Conservation (phyloP, 73 alveolate species). For the Paramecium bursaria region DNA sequence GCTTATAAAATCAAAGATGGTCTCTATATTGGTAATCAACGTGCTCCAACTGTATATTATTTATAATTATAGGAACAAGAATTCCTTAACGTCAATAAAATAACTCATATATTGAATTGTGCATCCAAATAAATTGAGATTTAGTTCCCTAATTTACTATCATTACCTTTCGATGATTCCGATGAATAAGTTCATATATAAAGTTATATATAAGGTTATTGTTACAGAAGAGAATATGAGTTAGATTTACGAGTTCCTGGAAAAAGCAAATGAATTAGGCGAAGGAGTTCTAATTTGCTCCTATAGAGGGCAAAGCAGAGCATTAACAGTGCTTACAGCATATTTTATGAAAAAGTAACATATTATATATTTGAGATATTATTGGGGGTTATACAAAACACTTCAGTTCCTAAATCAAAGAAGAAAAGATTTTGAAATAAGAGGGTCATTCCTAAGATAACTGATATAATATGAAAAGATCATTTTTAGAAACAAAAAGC, state of each 20-base stretch:
- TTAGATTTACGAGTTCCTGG: not conserved
- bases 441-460: not conserved
- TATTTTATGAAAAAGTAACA: slow-evolving; percentile 46
- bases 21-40: slow-evolving; percentile 35
- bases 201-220: not conserved
- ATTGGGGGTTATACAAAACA: not conserved
- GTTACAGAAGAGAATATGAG: not conserved
- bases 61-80: not conserved
- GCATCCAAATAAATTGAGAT: slow-evolving; percentile 29
- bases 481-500: not conserved
- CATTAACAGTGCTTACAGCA: slow-evolving; percentile 25
- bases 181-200: slow-evolving; percentile 20
- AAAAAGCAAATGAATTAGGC: slow-evolving; percentile 11
- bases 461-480: slow-evolving; percentile 14
- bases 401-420: slow-evolving; percentile 6
- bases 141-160: not conserved
- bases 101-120: not conserved
- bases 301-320: slow-evolving; percentile 20
- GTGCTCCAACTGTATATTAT: slow-evolving; percentile 16
- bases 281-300: slow-evolving; percentile 23
- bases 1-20: slow-evolving; percentile 35
- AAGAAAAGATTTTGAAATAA: slow-evolving; percentile 43
- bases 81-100: not conserved
- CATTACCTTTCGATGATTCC: not conserved
- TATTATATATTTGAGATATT: not conserved